Evolutionary conservation across 805 yeast genomes (phyloP).

Genomic region (Sporopachydermia lactativora): DNA sequence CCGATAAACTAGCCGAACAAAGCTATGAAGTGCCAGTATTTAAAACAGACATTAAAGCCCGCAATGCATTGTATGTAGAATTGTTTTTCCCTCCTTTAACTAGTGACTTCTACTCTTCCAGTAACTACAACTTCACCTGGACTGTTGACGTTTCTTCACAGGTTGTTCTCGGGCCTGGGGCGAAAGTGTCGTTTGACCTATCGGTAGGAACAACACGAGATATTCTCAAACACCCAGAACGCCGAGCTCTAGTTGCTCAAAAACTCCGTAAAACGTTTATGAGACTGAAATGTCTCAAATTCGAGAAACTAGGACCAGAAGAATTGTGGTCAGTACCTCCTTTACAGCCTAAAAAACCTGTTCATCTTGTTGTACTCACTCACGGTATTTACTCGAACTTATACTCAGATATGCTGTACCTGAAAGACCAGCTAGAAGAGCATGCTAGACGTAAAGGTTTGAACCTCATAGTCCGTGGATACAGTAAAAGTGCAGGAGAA

Average conservation of each 20-base stretch:
- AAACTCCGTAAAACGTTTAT: conserved; percentile 7
- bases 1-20: conserved; percentile 24
- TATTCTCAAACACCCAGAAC: neutral
- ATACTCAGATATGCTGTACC: conserved; percentile 78
- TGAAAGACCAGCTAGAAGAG: conserved; percentile 66
- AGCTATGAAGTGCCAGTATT: conserved; percentile 25
- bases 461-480: conserved; percentile 73
- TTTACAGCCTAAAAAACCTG: conserved; percentile 33
- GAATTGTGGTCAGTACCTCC: conserved; percentile 70
- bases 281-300: conserved; percentile 12
- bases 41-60: conserved; percentile 51
- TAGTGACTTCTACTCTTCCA: conserved; percentile 16
- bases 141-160: conserved; percentile 27
- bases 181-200: conserved; percentile 20
- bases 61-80: conserved; percentile 46
- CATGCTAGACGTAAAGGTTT: conserved; percentile 30
- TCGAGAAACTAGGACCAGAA: conserved; percentile 36
- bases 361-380: conserved; percentile 74
- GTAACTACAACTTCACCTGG: conserved; percentile 18
- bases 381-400: conserved; percentile 90
- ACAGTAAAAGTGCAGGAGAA: conserved; percentile 67
- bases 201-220: neutral
- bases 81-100: conserved; percentile 49
- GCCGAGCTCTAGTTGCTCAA: neutral
- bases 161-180: conserved; percentile 23